These are phyloP conservation scores for Zalaria obscura DNA, from an alignment of 2,329 filamentous ascomycete species.

Conservation along the genomic window DNA sequence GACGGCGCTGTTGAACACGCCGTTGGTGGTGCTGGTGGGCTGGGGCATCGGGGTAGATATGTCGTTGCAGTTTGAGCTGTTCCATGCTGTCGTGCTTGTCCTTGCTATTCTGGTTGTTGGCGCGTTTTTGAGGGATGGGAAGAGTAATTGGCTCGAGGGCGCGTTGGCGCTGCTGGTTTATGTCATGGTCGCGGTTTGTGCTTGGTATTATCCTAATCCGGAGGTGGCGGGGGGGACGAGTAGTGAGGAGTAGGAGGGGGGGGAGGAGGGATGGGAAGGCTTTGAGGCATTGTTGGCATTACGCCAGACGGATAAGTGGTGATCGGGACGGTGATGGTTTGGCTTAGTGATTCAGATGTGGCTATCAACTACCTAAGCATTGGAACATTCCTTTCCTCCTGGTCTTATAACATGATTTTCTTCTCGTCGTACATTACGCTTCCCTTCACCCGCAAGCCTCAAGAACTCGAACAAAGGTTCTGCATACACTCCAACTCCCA, in stretches of 20 bases:
- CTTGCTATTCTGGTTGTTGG: conserved; percentile 77
- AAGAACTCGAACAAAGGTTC: no score
- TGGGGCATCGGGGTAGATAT: conserved; percentile 61
- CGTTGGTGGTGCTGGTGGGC: conserved; percentile 67
- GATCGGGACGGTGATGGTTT: no score
- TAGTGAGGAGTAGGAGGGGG: background rate
- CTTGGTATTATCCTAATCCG: conserved; percentile 48
- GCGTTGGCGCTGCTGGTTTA: conserved; percentile 61
- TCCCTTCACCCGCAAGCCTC: no score
- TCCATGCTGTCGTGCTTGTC: conserved; percentile 70
- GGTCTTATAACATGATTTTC: no score
- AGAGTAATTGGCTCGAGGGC: conserved; percentile 84
- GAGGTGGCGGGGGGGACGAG: background rate
- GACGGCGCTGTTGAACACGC: conserved; percentile 77
- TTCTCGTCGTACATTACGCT: no score
- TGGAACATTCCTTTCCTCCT: no score
- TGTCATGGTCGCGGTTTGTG: conserved; percentile 45
- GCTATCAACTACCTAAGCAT: no score
- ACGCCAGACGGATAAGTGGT: no score
- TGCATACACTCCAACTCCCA: no score
- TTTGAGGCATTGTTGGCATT: background rate
- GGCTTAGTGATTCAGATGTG: no score
- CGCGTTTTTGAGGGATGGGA: conserved; percentile 74
- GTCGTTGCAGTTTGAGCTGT: conserved; percentile 74
- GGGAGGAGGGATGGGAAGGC: background rate